Evolutionary conservation across 371 early-diverging fungal genomes (phyloP).

Genomic region (Thermomucor indicae-seudaticae): DNA sequence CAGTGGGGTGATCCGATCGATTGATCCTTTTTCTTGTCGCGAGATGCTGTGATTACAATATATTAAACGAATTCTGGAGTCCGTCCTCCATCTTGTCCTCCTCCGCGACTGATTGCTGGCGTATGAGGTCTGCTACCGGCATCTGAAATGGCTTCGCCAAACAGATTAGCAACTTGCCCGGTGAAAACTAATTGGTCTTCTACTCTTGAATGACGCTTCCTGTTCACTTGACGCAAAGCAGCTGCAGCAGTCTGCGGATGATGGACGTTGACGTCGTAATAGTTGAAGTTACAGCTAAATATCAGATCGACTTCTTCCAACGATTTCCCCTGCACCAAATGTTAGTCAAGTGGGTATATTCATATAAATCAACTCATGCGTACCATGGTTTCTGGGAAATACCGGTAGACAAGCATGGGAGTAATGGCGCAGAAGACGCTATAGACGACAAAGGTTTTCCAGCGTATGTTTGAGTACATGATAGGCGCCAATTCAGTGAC

Average conservation of each 20-base stretch:
- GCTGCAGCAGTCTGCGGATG: conserved; percentile 48
- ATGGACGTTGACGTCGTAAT: conserved; percentile 39
- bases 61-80: no score
- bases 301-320: conserved; percentile 47
- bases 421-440: conserved; percentile 55
- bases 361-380: neutral
- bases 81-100: no score
- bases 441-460: conserved; percentile 65
- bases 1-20: conserved; percentile 37
- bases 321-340: conserved; percentile 38
- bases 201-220: no score
- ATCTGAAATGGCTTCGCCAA: no score
- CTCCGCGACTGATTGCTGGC: no score
- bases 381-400: conserved; percentile 85
- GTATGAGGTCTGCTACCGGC: no score
- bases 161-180: no score
- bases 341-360: neutral
- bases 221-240: conserved; percentile 34
- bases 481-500: conserved; percentile 63
- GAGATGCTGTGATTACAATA: no score
- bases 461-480: conserved; percentile 58
- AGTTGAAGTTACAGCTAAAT: conserved; percentile 36
- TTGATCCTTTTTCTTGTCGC: no score
- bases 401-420: conserved; percentile 55
- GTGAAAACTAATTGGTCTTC: no score